Percentiles rank a stretch among this genome's conserved stretches.
phyloP scores from a whole-genome alignment of 139 green algal species.

The Volvox reticuliferus region DNA sequence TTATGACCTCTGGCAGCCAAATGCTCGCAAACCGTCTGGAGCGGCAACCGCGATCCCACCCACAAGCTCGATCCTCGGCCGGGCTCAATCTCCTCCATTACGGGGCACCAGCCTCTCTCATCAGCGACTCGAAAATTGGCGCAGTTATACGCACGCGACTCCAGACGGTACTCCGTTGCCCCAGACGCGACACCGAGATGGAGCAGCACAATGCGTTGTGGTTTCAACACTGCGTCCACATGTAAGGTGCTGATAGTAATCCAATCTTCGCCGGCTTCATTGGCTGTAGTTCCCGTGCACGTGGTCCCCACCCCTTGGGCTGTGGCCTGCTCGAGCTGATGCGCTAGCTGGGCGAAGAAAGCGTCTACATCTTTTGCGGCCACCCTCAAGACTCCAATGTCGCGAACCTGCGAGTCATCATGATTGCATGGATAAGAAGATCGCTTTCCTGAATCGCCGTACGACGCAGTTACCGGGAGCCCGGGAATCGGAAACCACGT shows the following conservation, averaged over 20 bases:
- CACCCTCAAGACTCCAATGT: neutral
- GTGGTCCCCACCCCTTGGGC: neutral
- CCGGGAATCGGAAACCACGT: no score
- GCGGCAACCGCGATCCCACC: neutral
- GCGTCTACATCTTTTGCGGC: slow-evolving; percentile 11
- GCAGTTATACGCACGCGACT: slow-evolving; percentile 63
- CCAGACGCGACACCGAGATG: slow-evolving; percentile 61
- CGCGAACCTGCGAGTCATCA: neutral
- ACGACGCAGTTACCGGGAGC: no score
- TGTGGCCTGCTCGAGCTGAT: neutral
- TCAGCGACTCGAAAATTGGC: slow-evolving; percentile 60
- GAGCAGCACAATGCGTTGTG: slow-evolving; percentile 14
- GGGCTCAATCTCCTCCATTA: neutral
- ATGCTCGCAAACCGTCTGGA: neutral
- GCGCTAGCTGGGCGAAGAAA: neutral
- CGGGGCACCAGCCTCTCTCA: neutral
- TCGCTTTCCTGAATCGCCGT: no score
- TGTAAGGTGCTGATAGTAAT: no score
- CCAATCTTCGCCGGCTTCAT: no score
- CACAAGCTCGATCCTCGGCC: neutral
- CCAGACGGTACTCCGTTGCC: slow-evolving; percentile 46
- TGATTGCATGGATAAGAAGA: neutral
- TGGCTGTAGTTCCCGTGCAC: neutral
- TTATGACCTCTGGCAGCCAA: neutral
- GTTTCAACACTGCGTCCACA: no score